Percentiles rank a stretch among this genome's conserved stretches.
Conservation (phyloP, 345 rosid species). For the Syzygium aromaticum region DNA sequence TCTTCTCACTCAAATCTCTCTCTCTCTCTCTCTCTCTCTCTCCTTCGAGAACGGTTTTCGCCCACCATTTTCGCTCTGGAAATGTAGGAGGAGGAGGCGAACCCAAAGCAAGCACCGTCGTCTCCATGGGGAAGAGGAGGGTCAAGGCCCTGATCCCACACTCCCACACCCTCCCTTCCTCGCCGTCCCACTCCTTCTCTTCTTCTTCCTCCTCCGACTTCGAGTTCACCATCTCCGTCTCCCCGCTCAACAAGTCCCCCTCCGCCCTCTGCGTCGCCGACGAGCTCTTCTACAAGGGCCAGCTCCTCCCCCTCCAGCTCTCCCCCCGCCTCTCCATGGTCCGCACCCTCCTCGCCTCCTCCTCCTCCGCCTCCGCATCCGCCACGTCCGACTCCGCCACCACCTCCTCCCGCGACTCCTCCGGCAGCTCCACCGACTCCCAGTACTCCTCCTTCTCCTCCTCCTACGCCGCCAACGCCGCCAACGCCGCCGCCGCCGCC, state of each 20-base stretch:
- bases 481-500: constrained; percentile 31
- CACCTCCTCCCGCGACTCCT: constrained; percentile 78
- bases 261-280: constrained; percentile 78
- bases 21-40: not conserved
- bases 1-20: not conserved
- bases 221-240: constrained; percentile 70
- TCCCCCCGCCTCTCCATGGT: constrained; percentile 93
- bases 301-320: constrained; percentile 89
- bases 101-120: not conserved
- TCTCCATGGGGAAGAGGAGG: not conserved
- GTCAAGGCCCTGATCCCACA: constrained; percentile 14
- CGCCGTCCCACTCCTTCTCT: constrained; percentile 77
- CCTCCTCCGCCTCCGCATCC: constrained; percentile 27
- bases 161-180: constrained; percentile 60
- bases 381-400: constrained; percentile 57
- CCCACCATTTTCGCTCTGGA: not conserved
- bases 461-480: too few relatives aligned
- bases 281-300: constrained; percentile 97
- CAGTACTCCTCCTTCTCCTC: constrained; percentile 49
- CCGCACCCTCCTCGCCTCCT: constrained; percentile 73
- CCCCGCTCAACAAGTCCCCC: constrained; percentile 63
- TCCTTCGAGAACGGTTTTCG: not conserved
- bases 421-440: constrained; percentile 71
- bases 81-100: not conserved
- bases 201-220: constrained; percentile 75